A percentile compares a stretch with the other conserved stretches of the same genome.
Conservation (phyloP, 1,284 basidiomycete genomes). For the Cystobasidium slooffiae region DNA sequence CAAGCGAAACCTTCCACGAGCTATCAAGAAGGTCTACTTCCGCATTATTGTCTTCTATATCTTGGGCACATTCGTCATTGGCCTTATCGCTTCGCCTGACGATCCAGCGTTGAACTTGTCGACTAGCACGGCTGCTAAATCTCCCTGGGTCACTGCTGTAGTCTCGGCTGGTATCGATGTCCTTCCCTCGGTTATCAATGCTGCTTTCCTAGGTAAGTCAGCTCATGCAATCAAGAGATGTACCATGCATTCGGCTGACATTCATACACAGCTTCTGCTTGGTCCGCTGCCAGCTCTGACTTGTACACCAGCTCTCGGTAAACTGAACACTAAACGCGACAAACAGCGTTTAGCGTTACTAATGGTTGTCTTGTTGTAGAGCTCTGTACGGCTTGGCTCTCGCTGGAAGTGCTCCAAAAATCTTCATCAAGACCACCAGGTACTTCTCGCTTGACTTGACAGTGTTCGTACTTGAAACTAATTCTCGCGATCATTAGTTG, state of each 20-base stretch:
- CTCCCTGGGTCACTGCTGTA: conserved; percentile 51
- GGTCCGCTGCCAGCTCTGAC: conserved; percentile 64
- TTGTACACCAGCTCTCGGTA: conserved; percentile 63
- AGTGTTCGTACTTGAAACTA: background rate
- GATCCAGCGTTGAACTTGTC: conserved; percentile 32
- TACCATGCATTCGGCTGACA: no score
- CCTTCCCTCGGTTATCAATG: conserved; percentile 57
- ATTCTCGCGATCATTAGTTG: no score
- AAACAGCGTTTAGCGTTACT: no score
- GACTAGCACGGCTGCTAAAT: conserved; percentile 48
- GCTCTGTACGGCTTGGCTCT: conserved; percentile 62
- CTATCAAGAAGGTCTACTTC: conserved; percentile 66
- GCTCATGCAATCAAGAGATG: no score
- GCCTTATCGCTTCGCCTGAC: conserved; percentile 28
- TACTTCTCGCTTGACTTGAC: conserved; percentile 56
- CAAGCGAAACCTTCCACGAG: conserved; percentile 52
- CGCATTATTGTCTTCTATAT: conserved; percentile 77
- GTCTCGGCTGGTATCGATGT: conserved; percentile 50
- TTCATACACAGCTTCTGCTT: conserved; percentile 58
- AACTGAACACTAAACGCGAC: background rate
- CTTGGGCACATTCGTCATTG: conserved; percentile 48
- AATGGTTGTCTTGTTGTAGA: background rate
- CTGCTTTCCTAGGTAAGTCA: conserved; percentile 54
- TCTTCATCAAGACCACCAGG: conserved; percentile 69
- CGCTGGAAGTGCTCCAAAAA: conserved; percentile 59